Evolutionary conservation across 2,329 filamentous ascomycete species (phyloP).

Genomic region (Anisogramma anomala): DNA sequence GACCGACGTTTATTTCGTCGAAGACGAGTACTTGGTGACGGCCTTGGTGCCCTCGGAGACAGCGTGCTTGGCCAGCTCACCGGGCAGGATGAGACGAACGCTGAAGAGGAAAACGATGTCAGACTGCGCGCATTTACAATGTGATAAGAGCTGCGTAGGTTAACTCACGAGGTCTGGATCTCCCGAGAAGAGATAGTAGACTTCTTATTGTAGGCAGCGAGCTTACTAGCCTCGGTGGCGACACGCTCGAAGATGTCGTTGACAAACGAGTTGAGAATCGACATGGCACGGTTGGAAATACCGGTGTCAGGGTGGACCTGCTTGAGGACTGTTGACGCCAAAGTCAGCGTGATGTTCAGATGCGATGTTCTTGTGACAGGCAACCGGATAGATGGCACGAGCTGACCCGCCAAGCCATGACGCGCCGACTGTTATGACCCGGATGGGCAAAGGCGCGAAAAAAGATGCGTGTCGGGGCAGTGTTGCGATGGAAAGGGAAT

Average conservation of each 20-base stretch:
- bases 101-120: slow-evolving; percentile 25
- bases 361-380: background rate
- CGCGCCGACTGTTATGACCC: background rate
- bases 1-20: slow-evolving; percentile 73
- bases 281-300: slow-evolving; percentile 99
- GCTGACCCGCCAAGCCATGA: background rate
- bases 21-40: slow-evolving; percentile 99
- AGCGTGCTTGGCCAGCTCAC: slow-evolving; percentile 98
- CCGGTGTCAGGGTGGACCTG: slow-evolving; percentile 99
- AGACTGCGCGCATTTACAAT: background rate
- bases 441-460: background rate
- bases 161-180: slow-evolving; percentile 83
- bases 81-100: slow-evolving; percentile 92
- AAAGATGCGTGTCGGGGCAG: slow-evolving; percentile 15
- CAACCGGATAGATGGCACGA: no score
- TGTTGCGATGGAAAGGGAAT: background rate
- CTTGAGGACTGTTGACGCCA: slow-evolving; percentile 66
- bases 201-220: slow-evolving; percentile 99
- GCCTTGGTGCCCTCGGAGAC: slow-evolving; percentile 99
- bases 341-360: slow-evolving; percentile 22
- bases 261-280: slow-evolving; percentile 98
- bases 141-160: slow-evolving; percentile 36
- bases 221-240: slow-evolving; percentile 96
- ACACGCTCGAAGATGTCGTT: slow-evolving; percentile 99
- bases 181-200: slow-evolving; percentile 98